Conservation (phyloP, 768 basidiomycete genomes). For the Hygrocybe punicea region DNA sequence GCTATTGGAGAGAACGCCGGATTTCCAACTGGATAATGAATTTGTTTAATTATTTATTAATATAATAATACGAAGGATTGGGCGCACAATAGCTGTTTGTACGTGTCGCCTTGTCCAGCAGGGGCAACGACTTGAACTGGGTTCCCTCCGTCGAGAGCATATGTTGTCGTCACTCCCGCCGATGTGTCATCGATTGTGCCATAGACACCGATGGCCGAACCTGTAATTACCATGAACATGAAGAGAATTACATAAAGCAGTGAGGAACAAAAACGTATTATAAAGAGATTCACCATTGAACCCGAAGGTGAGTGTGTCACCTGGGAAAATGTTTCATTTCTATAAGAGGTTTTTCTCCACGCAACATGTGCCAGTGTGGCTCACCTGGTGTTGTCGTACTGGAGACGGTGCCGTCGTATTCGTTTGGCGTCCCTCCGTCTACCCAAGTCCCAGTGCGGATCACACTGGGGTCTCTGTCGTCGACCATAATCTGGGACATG, state of each 20-base stretch:
- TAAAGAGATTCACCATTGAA: too few relatives aligned
- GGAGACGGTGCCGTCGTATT: conserved; percentile 31
- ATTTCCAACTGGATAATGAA: conserved; percentile 26
- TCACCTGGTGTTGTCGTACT: conserved; percentile 27
- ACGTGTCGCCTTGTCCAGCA: conserved; percentile 27
- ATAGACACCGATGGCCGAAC: conserved; percentile 34
- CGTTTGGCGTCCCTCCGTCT: conserved; percentile 25
- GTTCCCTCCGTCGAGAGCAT: conserved; percentile 31
- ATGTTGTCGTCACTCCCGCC: conserved; percentile 35
- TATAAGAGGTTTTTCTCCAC: too few relatives aligned
- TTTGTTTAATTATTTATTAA: background rate
- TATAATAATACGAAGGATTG: background rate
- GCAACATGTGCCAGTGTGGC: too few relatives aligned
- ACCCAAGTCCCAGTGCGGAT: conserved; percentile 34
- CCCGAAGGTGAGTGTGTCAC: conserved; percentile 33
- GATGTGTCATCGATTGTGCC: conserved; percentile 37
- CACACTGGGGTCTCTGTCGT: conserved; percentile 37
- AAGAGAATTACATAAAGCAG: too few relatives aligned
- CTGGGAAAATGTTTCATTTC: conserved; percentile 15
- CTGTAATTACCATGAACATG: conserved; percentile 14
- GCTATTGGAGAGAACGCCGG: conserved; percentile 19
- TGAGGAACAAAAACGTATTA: too few relatives aligned
- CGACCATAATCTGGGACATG: conserved; percentile 26
- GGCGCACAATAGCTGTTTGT: conserved; percentile 29
- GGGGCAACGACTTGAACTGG: conserved; percentile 25